phyloP scores from a whole-genome alignment of 805 yeast genomes.

The Candida namnaoensis region DNA sequence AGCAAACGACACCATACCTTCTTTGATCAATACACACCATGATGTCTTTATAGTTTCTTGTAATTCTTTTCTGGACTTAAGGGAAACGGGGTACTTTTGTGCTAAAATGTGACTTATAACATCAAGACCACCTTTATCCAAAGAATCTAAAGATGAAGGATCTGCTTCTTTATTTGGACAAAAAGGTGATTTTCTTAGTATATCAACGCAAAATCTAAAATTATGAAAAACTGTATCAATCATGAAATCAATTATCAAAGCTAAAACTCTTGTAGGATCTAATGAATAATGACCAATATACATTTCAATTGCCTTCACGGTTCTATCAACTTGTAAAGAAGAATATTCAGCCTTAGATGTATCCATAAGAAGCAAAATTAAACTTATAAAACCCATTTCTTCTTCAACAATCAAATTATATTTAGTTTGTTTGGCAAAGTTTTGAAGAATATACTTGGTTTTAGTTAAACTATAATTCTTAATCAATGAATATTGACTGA shows the following conservation, averaged over 20 bases:
- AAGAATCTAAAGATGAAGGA: conserved; percentile 18
- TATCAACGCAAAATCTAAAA: conserved; percentile 35
- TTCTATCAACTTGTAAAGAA: conserved; percentile 30
- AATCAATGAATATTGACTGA: neutral
- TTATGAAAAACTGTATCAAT: conserved; percentile 33
- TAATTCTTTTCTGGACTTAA: conserved; percentile 21
- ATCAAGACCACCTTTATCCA: conserved; percentile 45
- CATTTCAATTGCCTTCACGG: conserved; percentile 39
- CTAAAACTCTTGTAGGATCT: conserved; percentile 65
- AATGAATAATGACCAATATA: conserved; percentile 68
- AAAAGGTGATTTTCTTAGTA: conserved; percentile 51
- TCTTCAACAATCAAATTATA: conserved; percentile 68
- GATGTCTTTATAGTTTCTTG: conserved; percentile 36
- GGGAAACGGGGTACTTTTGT: conserved; percentile 26
- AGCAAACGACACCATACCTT: conserved; percentile 57
- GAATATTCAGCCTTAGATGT: conserved; percentile 34
- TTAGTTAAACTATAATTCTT: conserved; percentile 1
- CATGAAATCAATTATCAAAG: conserved; percentile 48
- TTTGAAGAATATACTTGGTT: neutral
- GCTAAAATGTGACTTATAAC: conserved; percentile 49
- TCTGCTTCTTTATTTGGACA: conserved; percentile 46
- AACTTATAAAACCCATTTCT: conserved; percentile 67
- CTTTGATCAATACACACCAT: conserved; percentile 51
- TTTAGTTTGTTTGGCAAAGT: conserved; percentile 30
- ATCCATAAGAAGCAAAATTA: conserved; percentile 38